Base-by-base conservation (phyloP, 1,139 yeast species). In the Candida gigantensis region DNA sequence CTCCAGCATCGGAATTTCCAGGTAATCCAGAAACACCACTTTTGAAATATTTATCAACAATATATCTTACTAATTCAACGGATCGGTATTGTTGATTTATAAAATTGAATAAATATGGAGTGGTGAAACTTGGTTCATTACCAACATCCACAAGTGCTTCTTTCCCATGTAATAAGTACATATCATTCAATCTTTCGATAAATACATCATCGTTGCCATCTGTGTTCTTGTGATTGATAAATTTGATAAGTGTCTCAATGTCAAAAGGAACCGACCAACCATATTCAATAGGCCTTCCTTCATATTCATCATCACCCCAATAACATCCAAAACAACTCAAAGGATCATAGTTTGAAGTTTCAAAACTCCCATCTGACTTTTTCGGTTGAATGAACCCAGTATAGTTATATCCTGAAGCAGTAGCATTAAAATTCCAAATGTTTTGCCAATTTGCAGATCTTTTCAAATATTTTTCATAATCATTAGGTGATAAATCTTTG, bases 281-380 rank as follows among this genome's bases (percentile, higher is more conserved):
- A 54, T 86, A 86, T 36, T 75, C 71, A 30, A 84, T 84, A 27
- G 76, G 77, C 48, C 77, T 77, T 11, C 84, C 85, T 34, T 81
- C 85, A 30, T 70, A 68, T 37, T 85, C 77, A 52, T 86, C 86
- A 50, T 87, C 58, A 2, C 52, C 47, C 68, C 68, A 62, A 43
- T 62, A 62, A 39, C 68, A 62, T 1, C 52, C 52, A 14, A 54
- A 56, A 45, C 68, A 62, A 4, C 55, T 47, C 16, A 55, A 42
- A 3, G 68, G 66, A 32, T 56, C 55, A 36, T 59, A 59, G 32
- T 53, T 44, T 6, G 39, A 28, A 32, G 39, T 17, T 28, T 50
- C 51, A 52, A 63, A 65, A 1, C 43, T 28, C 2, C 70, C 70
- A 41, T 57, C 50, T 4, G 58, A 45, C 36, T 61, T 49, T 34